Evolutionary conservation across 768 basidiomycete species (phyloP), one percentile per base, ranked within the genome.

Genomic region (Russula foetens): DNA sequence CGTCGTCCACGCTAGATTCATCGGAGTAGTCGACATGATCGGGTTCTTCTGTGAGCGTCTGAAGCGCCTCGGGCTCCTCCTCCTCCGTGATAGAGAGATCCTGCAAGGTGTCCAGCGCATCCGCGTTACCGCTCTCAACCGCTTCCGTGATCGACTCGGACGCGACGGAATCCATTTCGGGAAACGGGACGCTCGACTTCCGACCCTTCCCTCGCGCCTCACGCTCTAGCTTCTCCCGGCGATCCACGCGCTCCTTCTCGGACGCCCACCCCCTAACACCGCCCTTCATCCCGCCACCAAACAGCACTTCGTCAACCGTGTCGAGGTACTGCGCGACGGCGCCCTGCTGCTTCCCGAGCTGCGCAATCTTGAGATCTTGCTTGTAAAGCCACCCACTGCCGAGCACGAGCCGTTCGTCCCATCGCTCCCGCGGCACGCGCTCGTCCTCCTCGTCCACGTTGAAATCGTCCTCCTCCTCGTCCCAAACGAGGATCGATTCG

Each of bases 351-450:
- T 77, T 81, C 64, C 41, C 69, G 58, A 92, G 71, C 31, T 84
- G 77, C 21, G 70, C 72, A 33, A 86, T 71, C 17, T 67, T 71
- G 56, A 91, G 67, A 66, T 89, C 85, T 67, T 85, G 86, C 58
- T 73, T 78, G 69, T 93, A 93, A 56, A 92, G 68, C 89, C 90
- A 92, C 6, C 91, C 91, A 29, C 85, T 85, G 26, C 88, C 87
- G 14, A 92, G 76, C 0, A 91, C 84, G 12, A 93, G 78, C 38
- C 84, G 77, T 68, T 92, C 87, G 67, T 92, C 91, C 91, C 91
- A 93, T 19, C 78, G 75, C 63, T 89, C 86, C 43, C 79, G 78
- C 70, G 84, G 57, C 6, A 53, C 1, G 17, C 57, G 85, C 67
- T 83, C 81, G 51, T 68, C 69, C 50, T 78, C 76, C 53, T 76